Base-by-base conservation (phyloP, 1,284 basidiomycete species). In the Puccinia novopanici region DNA sequence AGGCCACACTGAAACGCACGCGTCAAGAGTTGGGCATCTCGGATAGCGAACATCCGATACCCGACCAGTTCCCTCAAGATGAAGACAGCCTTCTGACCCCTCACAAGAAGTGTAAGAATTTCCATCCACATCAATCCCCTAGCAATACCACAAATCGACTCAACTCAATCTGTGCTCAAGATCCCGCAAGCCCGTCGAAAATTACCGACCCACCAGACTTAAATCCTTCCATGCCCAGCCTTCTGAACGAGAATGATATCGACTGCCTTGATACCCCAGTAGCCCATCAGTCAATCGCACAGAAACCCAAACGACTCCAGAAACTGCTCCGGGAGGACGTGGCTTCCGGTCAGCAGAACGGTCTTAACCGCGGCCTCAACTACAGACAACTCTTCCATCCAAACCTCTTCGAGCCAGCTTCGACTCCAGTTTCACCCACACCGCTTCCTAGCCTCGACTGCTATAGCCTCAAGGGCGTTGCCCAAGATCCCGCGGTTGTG, bases 331-430 rank as follows among this genome's bases (percentile, higher is more conserved):
- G 24, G 8, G 52, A 73, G 19, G 70, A 73, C n/a, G 30, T 73
- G 27, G 22, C 34, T 17, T 27, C 70, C 8, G 52, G 52, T n/a
- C 50, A 73, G 13, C 54, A 30, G 10, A 34, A 30, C 12, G 37
- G 52, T n/a, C 70, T 73, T 34, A 73, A 52, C 17, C 70, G 50
- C 1, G 70, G 52, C 15, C 48, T 57, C 19, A 13, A 54, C 22
- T 54, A 30, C 54, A 12, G 70, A 24, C 45, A 52, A n/a, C 34
- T 73, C 52, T 73, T 73, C 34, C 34, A 52, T n/a, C 48, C n/a
- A 1, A 24, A n/a, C 34, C 52, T 54, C 13, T 24, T 54, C 48
- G 50, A 55, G 13, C 54, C 54, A 8, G 8, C 19, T 30, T 37
- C 30, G 57, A 61, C 9, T 8, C 67, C 9, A 27, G n/a, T 30